Base-by-base conservation (phyloP, 257 asterid species). In the Avicennia marina region DNA sequence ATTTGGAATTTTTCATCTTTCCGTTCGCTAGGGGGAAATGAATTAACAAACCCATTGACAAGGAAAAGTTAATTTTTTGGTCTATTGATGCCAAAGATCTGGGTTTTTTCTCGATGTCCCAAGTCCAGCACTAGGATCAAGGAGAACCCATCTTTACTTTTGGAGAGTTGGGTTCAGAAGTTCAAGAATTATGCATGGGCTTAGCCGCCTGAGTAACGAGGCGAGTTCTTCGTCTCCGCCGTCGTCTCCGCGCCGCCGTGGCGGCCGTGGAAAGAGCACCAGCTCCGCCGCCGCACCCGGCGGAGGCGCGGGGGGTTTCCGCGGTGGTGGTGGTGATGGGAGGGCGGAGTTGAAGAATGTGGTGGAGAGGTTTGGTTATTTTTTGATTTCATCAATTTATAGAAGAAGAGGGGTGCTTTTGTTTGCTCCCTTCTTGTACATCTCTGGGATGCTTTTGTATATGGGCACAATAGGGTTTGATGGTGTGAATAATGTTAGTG, bases 181-280 rank as follows among this genome's bases (percentile, higher is more conserved):
- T 61, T 72, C 62, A 17, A 59, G 59, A 78, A 74, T 72, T 74
- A 93, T 93, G 98, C 97, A 86, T 90, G 97, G 97, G 72, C 73
- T 80, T 52, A 93, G 98, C 85, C 87, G 97, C 68, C 81, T 93
- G 70, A 81, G 94, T 68, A 88, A 76, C 85, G 95, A 90, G 60
- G 85, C 42, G 63, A 79, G 75, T 18, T 72, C 95, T 11, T 51
- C 67, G 38, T 84, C 97, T 13, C 98, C 98, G 56, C 98, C 96
- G 64, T 63, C 90, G 24, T 84, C 96, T 8, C 96, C 95, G 11
- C 90, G 89, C 51, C 84, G 60, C 75, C 95, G 94, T 10, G 79
- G 73, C 22, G 60, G 79, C 65, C 78, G 94, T 58, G 65, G 66
- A 24, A 85, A 73, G 77, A 56, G 68, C 58, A 57, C 55, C 64